Evolutionary conservation across 1,139 yeast species (phyloP), one percentile per base, ranked within the genome.

Genomic region (Candida neerlandica): DNA sequence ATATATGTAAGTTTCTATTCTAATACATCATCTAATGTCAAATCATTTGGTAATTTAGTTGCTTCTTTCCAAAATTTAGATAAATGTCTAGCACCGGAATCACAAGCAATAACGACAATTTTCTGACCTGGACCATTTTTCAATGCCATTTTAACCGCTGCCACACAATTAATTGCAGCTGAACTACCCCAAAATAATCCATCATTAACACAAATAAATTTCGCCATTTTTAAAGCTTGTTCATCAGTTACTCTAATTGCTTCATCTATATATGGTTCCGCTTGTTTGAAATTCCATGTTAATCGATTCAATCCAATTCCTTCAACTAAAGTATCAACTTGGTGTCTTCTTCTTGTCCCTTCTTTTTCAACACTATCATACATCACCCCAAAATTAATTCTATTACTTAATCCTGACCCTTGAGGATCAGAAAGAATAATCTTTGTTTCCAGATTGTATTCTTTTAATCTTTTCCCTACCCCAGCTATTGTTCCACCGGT

Each of bases 311-410:
- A 71, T 0, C 99, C 99, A 41, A 94, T 87, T 0, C 99, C 99
- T 67, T 94, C 99, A 2, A 94, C 86, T 2, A 92, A 66, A 0
- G 98, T 94, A 65, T 94, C 99, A 1, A 94, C 98, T 67, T 94
- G 99, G 64, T 94, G 98, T 58, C 99, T 77, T 62, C 98, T 78
- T 58, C 98, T 77, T 0, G 95, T 89, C 0, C 99, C 99, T 69
- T 94, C 99, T 57, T 79, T 84, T 66, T 94, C 99, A 15, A 84
- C 92, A 1, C 75, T 57, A 59, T 92, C 96, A 65, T 89, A 94
- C 97, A 94, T 90, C 5, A 94, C 98, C 1, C 97, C 97, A 61
- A 72, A 84, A 60, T 89, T 89, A 50, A 94, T 81, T 53, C 96
- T 74, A 69, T 94, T 91, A 61, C 78, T 87, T 56, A 94, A 78